Base-by-base conservation (phyloP, 2,329 filamentous ascomycete genomes). In the Alternaria tenuissima region DNA sequence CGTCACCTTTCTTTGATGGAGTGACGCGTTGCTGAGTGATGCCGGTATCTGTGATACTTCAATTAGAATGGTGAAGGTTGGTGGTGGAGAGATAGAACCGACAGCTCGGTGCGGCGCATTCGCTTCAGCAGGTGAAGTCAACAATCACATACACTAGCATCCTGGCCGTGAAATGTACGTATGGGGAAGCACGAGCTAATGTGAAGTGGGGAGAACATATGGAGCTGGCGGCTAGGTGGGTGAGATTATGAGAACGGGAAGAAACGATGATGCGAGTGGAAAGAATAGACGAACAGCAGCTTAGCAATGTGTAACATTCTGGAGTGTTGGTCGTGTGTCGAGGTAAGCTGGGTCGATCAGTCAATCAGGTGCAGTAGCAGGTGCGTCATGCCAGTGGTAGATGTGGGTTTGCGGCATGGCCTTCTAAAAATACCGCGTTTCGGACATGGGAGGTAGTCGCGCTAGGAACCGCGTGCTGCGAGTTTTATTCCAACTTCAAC, bases 151-250 rank as follows among this genome's bases (percentile, higher is more conserved):
- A 34, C 38, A 55, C 54, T 58, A 51, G 46, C 43, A 53, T 56
- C 52, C 55, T 61, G 51, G 55, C 60, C 44, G 47, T 54, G 36
- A 34, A 43, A 49, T 57, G 46, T 56, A 56, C 64, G 64, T 39
- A 67, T 62, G 54, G 61, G 61, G 61, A 64, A 52, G 44, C 46
- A 60, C 52, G 49, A 53, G 57, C 55, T 52, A 34, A 32, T 52
- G 32, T 47, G 44, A 41, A 57, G 54, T 49, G 12, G 26, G 34
- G 26, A 32, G 43, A 55, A 47, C 55, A 64, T 66, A 65, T 63
- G 63, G 63, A 39, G 59, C 61, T 64, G 69, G 73, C 73, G 73
- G 71, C 54, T 76, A 74, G 58, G 68, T 67, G 66, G 66, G 73
- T 75, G 55, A 75, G 73, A 72, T 68, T 60, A 55, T 62, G 59